phyloP scores from a whole-genome alignment of 2,329 filamentous ascomycete species.

The Calcarisporium arbuscula region DNA sequence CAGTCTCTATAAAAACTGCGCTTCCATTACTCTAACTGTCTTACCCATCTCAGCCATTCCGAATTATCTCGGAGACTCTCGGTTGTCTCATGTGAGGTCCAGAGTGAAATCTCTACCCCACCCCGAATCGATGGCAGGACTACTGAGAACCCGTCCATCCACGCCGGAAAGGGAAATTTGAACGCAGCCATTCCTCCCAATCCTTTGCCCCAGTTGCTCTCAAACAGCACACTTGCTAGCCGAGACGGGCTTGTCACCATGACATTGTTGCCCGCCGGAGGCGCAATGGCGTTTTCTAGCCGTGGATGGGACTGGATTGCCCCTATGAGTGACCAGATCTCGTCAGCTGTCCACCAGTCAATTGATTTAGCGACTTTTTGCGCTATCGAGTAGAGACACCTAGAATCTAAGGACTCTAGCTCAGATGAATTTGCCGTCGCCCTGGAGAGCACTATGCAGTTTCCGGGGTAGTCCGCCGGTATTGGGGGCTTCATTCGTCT shows the following conservation, averaged over 20 bases:
- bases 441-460: conserved; percentile 7
- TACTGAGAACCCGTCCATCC: conserved; percentile 8
- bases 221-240: conserved; percentile 7
- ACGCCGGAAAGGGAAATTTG: conserved; percentile 9
- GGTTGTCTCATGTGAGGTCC: conserved; percentile 8
- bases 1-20: no score
- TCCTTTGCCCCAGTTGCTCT: conserved; percentile 6
- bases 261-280: conserved; percentile 7
- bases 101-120: conserved; percentile 9
- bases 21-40: conserved; percentile 9
- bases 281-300: conserved; percentile 6
- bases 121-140: conserved; percentile 7
- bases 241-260: conserved; percentile 7
- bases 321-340: conserved; percentile 8
- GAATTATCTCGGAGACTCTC: conserved; percentile 4
- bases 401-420: conserved; percentile 6
- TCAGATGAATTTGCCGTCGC: conserved; percentile 5
- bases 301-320: conserved; percentile 6
- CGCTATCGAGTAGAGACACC: conserved; percentile 5
- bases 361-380: conserved; percentile 8
- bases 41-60: conserved; percentile 9
- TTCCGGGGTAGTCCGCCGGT: conserved; percentile 9
- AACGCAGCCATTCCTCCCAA: conserved; percentile 7
- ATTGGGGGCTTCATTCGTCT: conserved; percentile 9
- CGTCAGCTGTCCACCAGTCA: conserved; percentile 8